phyloP scores from a whole-genome alignment of 164 flowering plant species.

The Sedum album region DNA sequence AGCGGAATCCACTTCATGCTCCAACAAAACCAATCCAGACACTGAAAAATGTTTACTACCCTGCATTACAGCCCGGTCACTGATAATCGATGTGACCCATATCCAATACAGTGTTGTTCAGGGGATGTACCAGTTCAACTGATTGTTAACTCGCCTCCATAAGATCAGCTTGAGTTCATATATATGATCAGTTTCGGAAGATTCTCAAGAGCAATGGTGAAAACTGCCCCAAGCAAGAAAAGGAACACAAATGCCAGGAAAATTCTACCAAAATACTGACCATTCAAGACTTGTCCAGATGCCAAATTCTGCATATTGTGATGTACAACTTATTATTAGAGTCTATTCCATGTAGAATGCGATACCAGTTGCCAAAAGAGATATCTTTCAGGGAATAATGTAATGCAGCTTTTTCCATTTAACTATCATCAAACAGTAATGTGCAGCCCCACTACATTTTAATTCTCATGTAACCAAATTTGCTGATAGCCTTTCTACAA shows the following conservation, averaged over 20 bases:
- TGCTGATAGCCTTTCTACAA: background rate
- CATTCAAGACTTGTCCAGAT: slow-evolving; percentile 15
- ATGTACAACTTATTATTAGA: background rate
- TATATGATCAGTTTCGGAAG: slow-evolving; percentile 43
- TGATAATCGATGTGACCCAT: too few species aligned
- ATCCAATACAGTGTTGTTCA: too few species aligned
- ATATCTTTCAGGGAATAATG: background rate
- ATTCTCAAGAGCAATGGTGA: slow-evolving; percentile 58
- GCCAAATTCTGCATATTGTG: background rate
- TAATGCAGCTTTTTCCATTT: too few species aligned
- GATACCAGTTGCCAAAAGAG: background rate
- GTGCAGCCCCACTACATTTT: background rate
- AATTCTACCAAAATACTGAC: slow-evolving; percentile 47
- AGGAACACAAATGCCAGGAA: slow-evolving; percentile 44
- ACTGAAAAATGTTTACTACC: too few species aligned
- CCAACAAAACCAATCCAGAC: too few species aligned
- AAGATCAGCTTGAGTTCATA: slow-evolving; percentile 20
- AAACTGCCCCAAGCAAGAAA: slow-evolving; percentile 42
- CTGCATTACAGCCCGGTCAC: too few species aligned
- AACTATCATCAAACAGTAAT: too few species aligned
- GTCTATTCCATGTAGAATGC: background rate
- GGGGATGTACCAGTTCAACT: too few species aligned
- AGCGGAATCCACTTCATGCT: too few species aligned
- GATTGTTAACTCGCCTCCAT: background rate
- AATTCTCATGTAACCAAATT: background rate